Evolutionary conservation across 2,329 filamentous ascomycete species (phyloP), one percentile per base, ranked within the genome.

Genomic region (Huntiella moniliformis): DNA sequence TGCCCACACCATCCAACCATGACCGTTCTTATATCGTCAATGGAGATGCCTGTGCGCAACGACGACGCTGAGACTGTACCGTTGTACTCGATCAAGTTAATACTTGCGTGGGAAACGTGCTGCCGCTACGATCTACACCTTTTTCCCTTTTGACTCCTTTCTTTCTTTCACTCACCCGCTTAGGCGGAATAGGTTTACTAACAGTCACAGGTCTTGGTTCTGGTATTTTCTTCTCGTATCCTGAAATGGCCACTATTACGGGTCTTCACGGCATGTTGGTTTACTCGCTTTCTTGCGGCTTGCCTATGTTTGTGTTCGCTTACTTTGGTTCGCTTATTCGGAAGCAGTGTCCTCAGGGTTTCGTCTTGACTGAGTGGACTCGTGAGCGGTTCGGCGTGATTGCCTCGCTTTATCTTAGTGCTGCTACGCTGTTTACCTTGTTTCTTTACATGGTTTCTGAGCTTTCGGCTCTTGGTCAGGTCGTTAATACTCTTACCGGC

Each of bases 21-120:
- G 4, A 33, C 43, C n/a, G 8, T 31, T 33, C 36, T 28, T 35
- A 15, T 17, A 35, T 33, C 32, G 46, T 34, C 36, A 18, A 17
- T 38, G 48, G 46, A 40, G 42, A 51, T 40, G 49, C 8, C 22
- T 28, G 35, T 17, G 17, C 15, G 40, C 28, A 13, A 11, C 12
- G 17, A 13, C 67, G 73, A 86, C 74, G 83, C 83, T 88, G 83
- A 91, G 83, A 88, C 79, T 78, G 80, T 76, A 91, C 83, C 82
- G 83, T 87, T 81, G 77, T 78, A 88, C 82, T 88, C 82, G 83
- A 91, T 83, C 83, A 91, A 91, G 83, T 83, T 88, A 91, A 88
- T 86, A 80, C 83, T 91, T 91, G 83, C 83, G 83, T 88, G 83
- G 79, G 83, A 82, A 88, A 87, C 72, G 83, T 88, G 82, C 81